A percentile compares a stretch with the other conserved stretches of the same genome.
Conservation (phyloP, 352 stramenopile genomes). For the Phytophthora lateralis region DNA sequence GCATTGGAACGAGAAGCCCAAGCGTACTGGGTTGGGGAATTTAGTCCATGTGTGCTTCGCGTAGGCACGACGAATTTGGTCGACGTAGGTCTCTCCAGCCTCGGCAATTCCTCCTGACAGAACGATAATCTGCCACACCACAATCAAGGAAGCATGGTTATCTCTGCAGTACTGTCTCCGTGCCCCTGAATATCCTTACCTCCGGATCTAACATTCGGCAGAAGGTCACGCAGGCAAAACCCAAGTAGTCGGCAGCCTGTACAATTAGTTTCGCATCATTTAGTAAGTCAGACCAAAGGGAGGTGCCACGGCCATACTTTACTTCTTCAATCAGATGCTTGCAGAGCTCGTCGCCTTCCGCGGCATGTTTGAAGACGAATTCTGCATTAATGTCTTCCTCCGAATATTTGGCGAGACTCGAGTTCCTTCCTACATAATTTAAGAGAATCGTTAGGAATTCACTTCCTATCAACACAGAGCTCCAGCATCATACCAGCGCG, state of each 20-base stretch:
- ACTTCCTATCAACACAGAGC: background rate
- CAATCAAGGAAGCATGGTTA: background rate
- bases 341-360: slow-evolving; percentile 70
- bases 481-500: slow-evolving; percentile 44
- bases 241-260: slow-evolving; percentile 80
- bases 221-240: slow-evolving; percentile 84
- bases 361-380: slow-evolving; percentile 73
- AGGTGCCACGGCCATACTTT: background rate
- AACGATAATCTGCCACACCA: slow-evolving; percentile 66
- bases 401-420: slow-evolving; percentile 47
- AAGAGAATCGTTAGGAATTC: background rate
- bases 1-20: background rate
- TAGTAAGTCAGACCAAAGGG: background rate
- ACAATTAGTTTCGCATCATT: slow-evolving; percentile 5
- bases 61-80: slow-evolving; percentile 66
- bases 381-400: slow-evolving; percentile 67
- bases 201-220: slow-evolving; percentile 77
- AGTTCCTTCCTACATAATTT: slow-evolving; percentile 44
- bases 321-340: slow-evolving; percentile 75
- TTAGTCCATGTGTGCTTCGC: slow-evolving; percentile 76
- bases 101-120: slow-evolving; percentile 79
- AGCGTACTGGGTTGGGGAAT: slow-evolving; percentile 68
- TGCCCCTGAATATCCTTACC: slow-evolving; percentile 32
- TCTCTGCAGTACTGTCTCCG: slow-evolving; percentile 24
- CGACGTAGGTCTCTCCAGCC: slow-evolving; percentile 66